A percentile compares a stretch with the other conserved stretches of the same genome.
These are phyloP conservation scores for Didymella pinodella DNA, from an alignment of 2,329 filamentous ascomycete species.

Conservation along the genomic window DNA sequence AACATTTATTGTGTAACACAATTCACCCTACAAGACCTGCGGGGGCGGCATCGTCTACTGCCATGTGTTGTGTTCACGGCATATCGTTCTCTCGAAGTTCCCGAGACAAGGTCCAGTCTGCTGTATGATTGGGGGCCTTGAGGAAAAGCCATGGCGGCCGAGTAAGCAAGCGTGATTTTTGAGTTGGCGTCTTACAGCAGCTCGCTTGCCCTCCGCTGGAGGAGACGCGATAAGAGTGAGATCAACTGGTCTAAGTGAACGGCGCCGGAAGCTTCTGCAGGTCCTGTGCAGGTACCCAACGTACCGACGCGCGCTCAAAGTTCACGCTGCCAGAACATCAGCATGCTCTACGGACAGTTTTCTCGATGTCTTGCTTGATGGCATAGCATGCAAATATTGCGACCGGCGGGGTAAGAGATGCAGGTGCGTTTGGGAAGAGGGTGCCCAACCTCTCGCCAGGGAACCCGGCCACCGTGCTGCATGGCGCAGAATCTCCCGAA, in stretches of 20 bases:
- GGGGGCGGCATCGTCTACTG: slow-evolving; percentile 5
- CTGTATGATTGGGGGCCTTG: slow-evolving; percentile 11
- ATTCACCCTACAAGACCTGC: not conserved
- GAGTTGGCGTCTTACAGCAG: slow-evolving; percentile 12
- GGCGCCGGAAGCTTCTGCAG: slow-evolving; percentile 34
- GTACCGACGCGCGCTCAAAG: slow-evolving; percentile 7
- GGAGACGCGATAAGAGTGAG: slow-evolving; percentile 10
- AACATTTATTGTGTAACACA: not conserved
- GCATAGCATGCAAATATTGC: not conserved
- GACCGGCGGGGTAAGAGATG: slow-evolving; percentile 5
- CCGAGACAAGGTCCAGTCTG: not conserved
- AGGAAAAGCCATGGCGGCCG: slow-evolving; percentile 4
- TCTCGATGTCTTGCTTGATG: too few relatives aligned
- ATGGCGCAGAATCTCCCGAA: slow-evolving; percentile 30
- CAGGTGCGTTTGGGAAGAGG: slow-evolving; percentile 21
- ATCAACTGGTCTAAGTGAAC: slow-evolving; percentile 21
- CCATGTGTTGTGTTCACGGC: not conserved
- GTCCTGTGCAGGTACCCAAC: slow-evolving; percentile 36
- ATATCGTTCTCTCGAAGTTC: slow-evolving; percentile 4
- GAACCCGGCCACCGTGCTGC: slow-evolving; percentile 10
- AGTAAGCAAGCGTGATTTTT: slow-evolving; percentile 6
- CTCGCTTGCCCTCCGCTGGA: slow-evolving; percentile 9
- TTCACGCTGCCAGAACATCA: not conserved
- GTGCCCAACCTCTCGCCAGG: slow-evolving; percentile 14
- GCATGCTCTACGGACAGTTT: not conserved